Evolutionary conservation across 768 basidiomycete genomes (phyloP).

Genomic region (Rhizopogon roseolus): DNA sequence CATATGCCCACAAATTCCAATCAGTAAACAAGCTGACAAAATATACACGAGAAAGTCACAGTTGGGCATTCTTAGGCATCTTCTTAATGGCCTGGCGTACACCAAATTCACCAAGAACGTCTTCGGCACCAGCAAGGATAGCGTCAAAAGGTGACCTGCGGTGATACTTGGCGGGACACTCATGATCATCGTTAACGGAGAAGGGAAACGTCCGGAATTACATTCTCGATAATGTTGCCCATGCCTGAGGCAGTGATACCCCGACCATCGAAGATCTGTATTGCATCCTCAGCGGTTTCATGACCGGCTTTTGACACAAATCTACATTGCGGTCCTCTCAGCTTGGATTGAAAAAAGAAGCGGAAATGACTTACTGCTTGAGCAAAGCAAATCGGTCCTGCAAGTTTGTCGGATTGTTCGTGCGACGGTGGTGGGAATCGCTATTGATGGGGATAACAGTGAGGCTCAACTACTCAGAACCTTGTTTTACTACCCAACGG

Average conservation of each 20-base stretch:
- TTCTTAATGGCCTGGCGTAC: conserved; percentile 70
- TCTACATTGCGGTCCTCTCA: no score
- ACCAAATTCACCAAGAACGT: conserved; percentile 69
- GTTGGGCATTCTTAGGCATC: conserved; percentile 50
- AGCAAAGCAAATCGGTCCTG: no score
- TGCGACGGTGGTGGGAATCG: no score
- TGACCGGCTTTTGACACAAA: no score
- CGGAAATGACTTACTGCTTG: no score
- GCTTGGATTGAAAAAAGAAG: no score
- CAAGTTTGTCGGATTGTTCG: no score
- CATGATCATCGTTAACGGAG: not conserved
- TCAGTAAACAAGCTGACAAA: no score
- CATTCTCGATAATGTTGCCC: conserved; percentile 82
- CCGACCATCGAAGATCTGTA: conserved; percentile 89
- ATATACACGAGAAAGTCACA: conserved; percentile 22
- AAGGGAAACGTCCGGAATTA: conserved; percentile 31
- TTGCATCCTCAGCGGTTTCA: conserved; percentile 47
- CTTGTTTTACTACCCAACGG: no score
- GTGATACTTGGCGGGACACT: conserved; percentile 49
- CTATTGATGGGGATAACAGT: no score
- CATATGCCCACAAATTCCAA: not conserved
- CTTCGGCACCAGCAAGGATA: conserved; percentile 80
- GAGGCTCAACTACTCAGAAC: no score
- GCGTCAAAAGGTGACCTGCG: conserved; percentile 82
- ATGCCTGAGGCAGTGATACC: conserved; percentile 84